phyloP scores from a whole-genome alignment of 2,329 filamentous ascomycete species.

The Pseudocercospora macadamiae region DNA sequence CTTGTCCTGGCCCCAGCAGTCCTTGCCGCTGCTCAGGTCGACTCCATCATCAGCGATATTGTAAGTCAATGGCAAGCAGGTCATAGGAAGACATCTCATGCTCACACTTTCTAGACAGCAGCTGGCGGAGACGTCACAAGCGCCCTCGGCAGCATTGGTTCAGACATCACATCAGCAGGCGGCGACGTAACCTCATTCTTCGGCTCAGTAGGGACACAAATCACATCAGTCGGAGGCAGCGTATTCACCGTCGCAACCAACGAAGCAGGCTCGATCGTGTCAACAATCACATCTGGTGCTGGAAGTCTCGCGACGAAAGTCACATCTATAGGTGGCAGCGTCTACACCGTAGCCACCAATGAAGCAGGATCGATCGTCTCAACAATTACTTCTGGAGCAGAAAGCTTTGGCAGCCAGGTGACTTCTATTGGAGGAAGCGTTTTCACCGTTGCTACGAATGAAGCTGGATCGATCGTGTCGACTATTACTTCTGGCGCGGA shows the following conservation, averaged over 20 bases:
- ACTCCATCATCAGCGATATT: conserved; percentile 18
- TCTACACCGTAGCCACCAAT: conserved; percentile 21
- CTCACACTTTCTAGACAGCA: no score
- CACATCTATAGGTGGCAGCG: conserved; percentile 18
- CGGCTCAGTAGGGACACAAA: conserved; percentile 10
- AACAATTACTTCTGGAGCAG: conserved; percentile 26
- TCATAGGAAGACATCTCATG: no score
- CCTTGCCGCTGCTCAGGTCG: conserved; percentile 26
- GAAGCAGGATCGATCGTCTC: conserved; percentile 20
- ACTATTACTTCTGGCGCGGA: conserved; percentile 18
- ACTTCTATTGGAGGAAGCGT: conserved; percentile 18
- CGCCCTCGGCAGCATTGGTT: conserved; percentile 7
- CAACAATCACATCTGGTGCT: conserved; percentile 16
- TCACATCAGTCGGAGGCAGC: conserved; percentile 16
- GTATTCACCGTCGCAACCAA: conserved; percentile 18
- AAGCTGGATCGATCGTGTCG: conserved; percentile 16
- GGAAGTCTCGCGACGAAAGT: conserved; percentile 5
- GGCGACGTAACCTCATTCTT: conserved; percentile 11
- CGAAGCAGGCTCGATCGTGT: conserved; percentile 10
- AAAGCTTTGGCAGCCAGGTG: conserved; percentile 1
- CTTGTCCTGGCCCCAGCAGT: conserved; percentile 26
- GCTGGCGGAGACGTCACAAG: conserved; percentile 18
- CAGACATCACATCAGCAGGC: conserved; percentile 20
- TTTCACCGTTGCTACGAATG: conserved; percentile 20
- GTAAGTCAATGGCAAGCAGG: no score